These are phyloP conservation scores for Aspergillus sp. DNA, from an alignment of 2,329 filamentous ascomycete genomes.

Conservation along the genomic window DNA sequence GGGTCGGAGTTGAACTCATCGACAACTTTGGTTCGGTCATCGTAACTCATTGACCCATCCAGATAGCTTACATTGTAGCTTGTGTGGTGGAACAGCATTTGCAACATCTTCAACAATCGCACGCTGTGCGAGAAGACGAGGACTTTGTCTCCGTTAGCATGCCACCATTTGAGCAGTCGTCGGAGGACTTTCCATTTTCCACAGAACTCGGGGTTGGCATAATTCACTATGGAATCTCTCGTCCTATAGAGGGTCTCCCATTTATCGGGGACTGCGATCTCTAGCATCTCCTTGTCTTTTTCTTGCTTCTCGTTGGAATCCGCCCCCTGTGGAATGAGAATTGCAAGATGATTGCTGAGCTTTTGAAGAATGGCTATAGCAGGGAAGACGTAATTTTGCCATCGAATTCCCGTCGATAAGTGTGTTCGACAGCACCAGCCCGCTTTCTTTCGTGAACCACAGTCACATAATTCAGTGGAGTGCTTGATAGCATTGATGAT, in stretches of 20 bases:
- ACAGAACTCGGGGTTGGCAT: constrained; percentile 85
- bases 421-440: constrained; percentile 74
- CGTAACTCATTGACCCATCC: constrained; percentile 77
- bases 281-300: constrained; percentile 70
- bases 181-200: constrained; percentile 94
- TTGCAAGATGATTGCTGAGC: constrained; percentile 85
- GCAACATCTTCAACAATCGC: constrained; percentile 74
- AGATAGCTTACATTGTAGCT: constrained; percentile 88
- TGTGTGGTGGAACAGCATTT: constrained; percentile 80
- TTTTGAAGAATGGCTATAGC: constrained; percentile 79
- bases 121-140: constrained; percentile 94
- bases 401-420: constrained; percentile 59
- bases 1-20: constrained; percentile 89
- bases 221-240: constrained; percentile 72
- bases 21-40: constrained; percentile 75
- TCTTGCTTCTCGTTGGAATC: constrained; percentile 68
- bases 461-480: constrained; percentile 65
- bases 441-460: constrained; percentile 62
- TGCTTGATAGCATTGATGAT: constrained; percentile 64
- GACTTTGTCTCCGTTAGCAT: constrained; percentile 85
- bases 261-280: constrained; percentile 66
- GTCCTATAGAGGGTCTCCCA: constrained; percentile 72
- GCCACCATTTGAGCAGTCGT: constrained; percentile 84
- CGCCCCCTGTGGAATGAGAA: constrained; percentile 66
- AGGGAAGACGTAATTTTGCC: constrained; percentile 79